Evolutionary conservation across 768 basidiomycete species (phyloP).

Genomic region (Xerocomellus amylosporus): DNA sequence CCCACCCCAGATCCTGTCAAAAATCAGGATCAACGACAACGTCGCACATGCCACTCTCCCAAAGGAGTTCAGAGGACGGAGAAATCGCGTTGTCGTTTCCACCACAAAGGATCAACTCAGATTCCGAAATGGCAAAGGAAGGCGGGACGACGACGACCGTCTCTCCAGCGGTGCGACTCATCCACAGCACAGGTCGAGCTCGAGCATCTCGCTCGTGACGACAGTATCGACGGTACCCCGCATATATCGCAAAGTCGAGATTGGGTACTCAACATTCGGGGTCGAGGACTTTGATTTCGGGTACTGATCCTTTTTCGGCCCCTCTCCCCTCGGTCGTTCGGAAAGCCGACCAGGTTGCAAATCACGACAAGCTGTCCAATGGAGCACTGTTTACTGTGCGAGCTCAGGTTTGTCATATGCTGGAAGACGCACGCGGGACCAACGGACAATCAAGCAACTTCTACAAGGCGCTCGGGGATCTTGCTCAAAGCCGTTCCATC

Average conservation of each 20-base stretch:
- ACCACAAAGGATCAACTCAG: constrained; percentile 59
- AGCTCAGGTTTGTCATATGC: constrained; percentile 89
- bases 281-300: constrained; percentile 99
- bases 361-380: constrained; percentile 83
- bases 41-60: constrained; percentile 89
- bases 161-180: constrained; percentile 1
- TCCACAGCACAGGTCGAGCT: constrained; percentile 43
- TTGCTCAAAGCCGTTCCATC: constrained; percentile 68
- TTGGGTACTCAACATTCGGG: constrained; percentile 97
- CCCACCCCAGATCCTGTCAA: constrained; percentile 69
- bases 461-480: constrained; percentile 77
- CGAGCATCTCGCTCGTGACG: constrained; percentile 52
- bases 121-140: constrained; percentile 80
- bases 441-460: constrained; percentile 98
- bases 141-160: constrained; percentile 42
- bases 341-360: constrained; percentile 90
- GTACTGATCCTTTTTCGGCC: constrained; percentile 39
- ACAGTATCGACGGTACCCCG: constrained; percentile 63
- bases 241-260: constrained; percentile 89
- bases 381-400: constrained; percentile 93
- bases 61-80: constrained; percentile 75
- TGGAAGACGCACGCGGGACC: constrained; percentile 89
- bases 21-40: constrained; percentile 86
- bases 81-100: constrained; percentile 66
- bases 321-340: neutral